A percentile compares a stretch with the other conserved stretches of the same genome.
phyloP scores from a whole-genome alignment of 1,139 yeast species.

The Sugiyamaella neomexicana region DNA sequence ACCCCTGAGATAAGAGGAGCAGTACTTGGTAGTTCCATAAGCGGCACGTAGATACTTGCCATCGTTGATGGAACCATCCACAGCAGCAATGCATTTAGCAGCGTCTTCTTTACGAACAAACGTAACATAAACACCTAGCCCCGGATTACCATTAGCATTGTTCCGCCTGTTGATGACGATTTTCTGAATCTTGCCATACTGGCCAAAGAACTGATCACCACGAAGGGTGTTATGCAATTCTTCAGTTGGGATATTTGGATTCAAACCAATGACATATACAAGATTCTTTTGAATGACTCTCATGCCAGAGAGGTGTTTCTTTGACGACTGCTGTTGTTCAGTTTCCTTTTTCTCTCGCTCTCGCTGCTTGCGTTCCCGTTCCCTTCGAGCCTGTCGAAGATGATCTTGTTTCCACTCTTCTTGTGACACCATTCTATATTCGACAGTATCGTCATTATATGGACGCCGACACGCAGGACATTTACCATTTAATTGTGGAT shows the following conservation, averaged over 20 bases:
- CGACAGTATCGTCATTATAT: conserved; percentile 91
- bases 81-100: conserved; percentile 84
- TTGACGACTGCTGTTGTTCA: conserved; percentile 50
- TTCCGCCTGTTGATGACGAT: conserved; percentile 85
- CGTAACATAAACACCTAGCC: conserved; percentile 94
- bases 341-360: conserved; percentile 92
- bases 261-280: conserved; percentile 94
- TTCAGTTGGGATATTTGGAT: conserved; percentile 86
- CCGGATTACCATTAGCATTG: conserved; percentile 56
- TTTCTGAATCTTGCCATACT: conserved; percentile 92
- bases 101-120: conserved; percentile 94
- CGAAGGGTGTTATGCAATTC: conserved; percentile 83
- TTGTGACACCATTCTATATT: conserved; percentile 75
- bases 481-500: conserved; percentile 90
- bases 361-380: conserved; percentile 79
- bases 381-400: conserved; percentile 70
- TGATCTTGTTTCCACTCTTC: conserved; percentile 81
- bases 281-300: conserved; percentile 96
- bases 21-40: conserved; percentile 97
- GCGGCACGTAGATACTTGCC: conserved; percentile 89
- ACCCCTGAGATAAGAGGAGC: conserved; percentile 91
- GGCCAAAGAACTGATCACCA: conserved; percentile 94
- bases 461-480: conserved; percentile 98
- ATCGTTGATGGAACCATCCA: conserved; percentile 92
- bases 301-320: conserved; percentile 94